Evolutionary conservation across 768 basidiomycete species (phyloP).

Genomic region (Russula earlei): DNA sequence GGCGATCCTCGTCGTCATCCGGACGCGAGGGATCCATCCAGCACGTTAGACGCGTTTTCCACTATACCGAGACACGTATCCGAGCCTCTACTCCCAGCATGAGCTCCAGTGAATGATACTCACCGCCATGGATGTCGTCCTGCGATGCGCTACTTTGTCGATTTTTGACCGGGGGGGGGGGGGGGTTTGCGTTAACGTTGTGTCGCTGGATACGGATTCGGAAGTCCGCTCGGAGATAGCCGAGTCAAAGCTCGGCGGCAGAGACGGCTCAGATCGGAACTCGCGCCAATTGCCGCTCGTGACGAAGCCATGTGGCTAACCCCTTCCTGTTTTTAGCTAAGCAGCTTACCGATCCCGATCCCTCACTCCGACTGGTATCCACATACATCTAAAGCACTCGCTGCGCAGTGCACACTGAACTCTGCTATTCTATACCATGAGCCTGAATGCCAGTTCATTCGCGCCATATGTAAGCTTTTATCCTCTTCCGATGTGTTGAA

Average conservation of each 20-base stretch:
- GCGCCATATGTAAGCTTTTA: conserved; percentile 45
- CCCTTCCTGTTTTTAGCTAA: no score
- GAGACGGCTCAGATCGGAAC: no score
- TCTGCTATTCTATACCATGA: conserved; percentile 25
- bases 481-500: no score
- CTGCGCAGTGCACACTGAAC: not conserved
- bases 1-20: conserved; percentile 30
- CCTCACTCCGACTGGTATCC: no score
- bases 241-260: conserved; percentile 22
- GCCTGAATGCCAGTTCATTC: conserved; percentile 43
- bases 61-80: not conserved
- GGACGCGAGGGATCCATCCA: conserved; percentile 27
- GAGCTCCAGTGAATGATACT: conserved; percentile 8
- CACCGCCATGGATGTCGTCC: conserved; percentile 24
- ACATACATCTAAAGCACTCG: no score
- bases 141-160: conserved; percentile 5
- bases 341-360: no score
- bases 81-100: not conserved
- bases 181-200: conserved; percentile 12
- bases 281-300: not conserved
- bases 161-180: no score
- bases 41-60: conserved; percentile 11
- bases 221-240: conserved; percentile 35
- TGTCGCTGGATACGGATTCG: not conserved
- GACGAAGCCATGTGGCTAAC: no score